A percentile compares a stretch with the other conserved stretches of the same genome.
Evolutionary conservation across 495 filamentous ascomycete species (phyloP).

Genomic region (Trichoderma reesei): DNA sequence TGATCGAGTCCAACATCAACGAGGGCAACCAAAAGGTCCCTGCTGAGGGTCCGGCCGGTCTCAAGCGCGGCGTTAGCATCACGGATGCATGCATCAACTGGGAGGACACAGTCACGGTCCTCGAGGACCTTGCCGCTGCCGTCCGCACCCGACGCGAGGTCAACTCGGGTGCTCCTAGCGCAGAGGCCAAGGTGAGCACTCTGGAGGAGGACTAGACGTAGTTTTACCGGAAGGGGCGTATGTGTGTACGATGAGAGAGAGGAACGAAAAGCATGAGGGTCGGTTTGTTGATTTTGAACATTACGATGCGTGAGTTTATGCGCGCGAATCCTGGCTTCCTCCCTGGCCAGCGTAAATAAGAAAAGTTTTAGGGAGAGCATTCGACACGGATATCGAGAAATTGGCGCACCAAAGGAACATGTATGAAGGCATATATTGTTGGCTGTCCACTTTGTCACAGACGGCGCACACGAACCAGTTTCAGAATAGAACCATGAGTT

Average conservation of each 20-base stretch:
- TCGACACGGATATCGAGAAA: background rate
- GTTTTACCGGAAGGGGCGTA: background rate
- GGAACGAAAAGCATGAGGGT: background rate
- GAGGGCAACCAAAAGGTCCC: conserved; percentile 95
- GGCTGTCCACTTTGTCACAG: background rate
- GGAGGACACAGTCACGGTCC: conserved; percentile 73
- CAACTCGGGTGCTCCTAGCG: background rate
- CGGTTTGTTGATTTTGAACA: background rate
- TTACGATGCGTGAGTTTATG: background rate
- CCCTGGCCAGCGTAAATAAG: background rate
- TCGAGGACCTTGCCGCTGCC: conserved; percentile 82
- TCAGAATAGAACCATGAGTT: background rate
- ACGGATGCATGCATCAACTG: conserved; percentile 97
- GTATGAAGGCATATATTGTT: background rate
- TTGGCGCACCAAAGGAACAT: background rate
- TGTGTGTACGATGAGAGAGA: background rate
- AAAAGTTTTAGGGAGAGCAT: background rate
- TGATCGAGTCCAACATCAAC: conserved; percentile 97
- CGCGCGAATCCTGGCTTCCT: background rate
- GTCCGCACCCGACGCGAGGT: conserved; percentile 60
- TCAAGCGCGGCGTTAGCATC: conserved; percentile 92
- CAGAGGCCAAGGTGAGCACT: conserved; percentile 18
- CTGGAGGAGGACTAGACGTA: conserved; percentile 34
- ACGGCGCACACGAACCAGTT: background rate
- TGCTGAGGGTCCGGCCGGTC: conserved; percentile 60